Conservation (phyloP, 176 grass and related monocot genomes). For the Chloris gayana region DNA sequence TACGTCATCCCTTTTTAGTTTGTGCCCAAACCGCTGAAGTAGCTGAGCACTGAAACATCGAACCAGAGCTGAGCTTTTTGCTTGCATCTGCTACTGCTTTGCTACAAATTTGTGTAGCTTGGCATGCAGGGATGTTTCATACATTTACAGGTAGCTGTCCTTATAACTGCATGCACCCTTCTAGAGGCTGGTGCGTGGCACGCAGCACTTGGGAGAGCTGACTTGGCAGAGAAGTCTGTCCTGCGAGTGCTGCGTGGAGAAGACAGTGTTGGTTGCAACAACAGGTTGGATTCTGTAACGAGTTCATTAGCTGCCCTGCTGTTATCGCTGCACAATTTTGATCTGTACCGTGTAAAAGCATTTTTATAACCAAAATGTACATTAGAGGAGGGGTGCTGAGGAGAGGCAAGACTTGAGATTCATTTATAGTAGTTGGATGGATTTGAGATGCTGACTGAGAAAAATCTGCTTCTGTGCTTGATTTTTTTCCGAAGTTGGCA, state of each 20-base stretch:
- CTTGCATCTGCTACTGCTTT: constrained; percentile 23
- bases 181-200: constrained; percentile 36
- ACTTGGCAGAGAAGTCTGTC: constrained; percentile 25
- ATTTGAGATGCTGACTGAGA: constrained; percentile 44
- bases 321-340: constrained; percentile 69
- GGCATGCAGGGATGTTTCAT: constrained; percentile 26
- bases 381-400: constrained; percentile 35
- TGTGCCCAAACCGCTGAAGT: background rate
- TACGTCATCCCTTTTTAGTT: constrained; percentile 60
- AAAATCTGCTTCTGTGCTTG: constrained; percentile 42
- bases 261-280: constrained; percentile 10
- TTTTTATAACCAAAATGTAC: constrained; percentile 65
- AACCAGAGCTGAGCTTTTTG: background rate
- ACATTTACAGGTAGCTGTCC: constrained; percentile 38
- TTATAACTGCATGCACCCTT: constrained; percentile 14
- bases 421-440: constrained; percentile 63
- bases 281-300: constrained; percentile 7
- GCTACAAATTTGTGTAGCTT: constrained; percentile 59
- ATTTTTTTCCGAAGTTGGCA: constrained; percentile 44
- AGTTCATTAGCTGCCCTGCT: constrained; percentile 44
- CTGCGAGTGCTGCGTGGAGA: constrained; percentile 26
- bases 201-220: constrained; percentile 25
- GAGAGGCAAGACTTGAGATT: constrained; percentile 48
- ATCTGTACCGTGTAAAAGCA: constrained; percentile 65
- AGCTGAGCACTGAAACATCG: constrained; percentile 37